Conservation (phyloP, 108 stramenopile genomes). For the Conticribra guillardii region DNA sequence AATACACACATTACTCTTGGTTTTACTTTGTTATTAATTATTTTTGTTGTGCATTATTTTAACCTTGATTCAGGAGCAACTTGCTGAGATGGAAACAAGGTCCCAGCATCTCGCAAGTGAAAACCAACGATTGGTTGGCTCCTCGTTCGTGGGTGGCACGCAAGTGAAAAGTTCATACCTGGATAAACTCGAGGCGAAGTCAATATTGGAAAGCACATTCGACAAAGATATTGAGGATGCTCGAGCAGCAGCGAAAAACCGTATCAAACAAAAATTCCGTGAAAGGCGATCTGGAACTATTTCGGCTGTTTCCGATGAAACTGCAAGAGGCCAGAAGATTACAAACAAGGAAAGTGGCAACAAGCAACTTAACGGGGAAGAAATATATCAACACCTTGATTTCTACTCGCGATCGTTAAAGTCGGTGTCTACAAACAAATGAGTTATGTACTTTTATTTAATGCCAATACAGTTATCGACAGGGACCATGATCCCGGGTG, state of each 20-base stretch:
- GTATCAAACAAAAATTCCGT: slow-evolving; percentile 75
- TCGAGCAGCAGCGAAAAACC: slow-evolving; percentile 25
- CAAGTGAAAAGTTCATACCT: slow-evolving; percentile 36
- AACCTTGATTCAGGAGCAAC: slow-evolving; percentile 23
- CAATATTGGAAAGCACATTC: slow-evolving; percentile 45
- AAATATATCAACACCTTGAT: slow-evolving; percentile 77
- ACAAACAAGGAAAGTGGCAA: background rate
- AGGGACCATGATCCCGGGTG: too few species aligned
- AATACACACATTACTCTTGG: background rate
- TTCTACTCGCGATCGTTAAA: slow-evolving; percentile 76
- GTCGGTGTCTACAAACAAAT: slow-evolving; percentile 43
- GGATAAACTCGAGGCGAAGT: slow-evolving; percentile 50
- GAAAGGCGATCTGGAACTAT: slow-evolving; percentile 30
- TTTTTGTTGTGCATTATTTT: too few species aligned
- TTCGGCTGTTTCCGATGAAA: slow-evolving; percentile 18
- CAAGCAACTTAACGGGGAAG: slow-evolving; percentile 51
- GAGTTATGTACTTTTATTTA: too few species aligned
- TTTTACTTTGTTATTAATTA: too few species aligned
- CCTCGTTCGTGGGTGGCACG: slow-evolving; percentile 17
- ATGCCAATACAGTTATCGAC: too few species aligned
- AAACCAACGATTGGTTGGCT: slow-evolving; percentile 10
- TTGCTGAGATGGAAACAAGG: slow-evolving; percentile 50
- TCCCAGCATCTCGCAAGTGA: slow-evolving; percentile 40
- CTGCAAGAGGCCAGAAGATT: slow-evolving; percentile 13
- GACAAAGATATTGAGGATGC: slow-evolving; percentile 33